These are phyloP conservation scores for Kwoniella sp. DNA, from an alignment of 768 basidiomycete genomes.

Conservation along the genomic window DNA sequence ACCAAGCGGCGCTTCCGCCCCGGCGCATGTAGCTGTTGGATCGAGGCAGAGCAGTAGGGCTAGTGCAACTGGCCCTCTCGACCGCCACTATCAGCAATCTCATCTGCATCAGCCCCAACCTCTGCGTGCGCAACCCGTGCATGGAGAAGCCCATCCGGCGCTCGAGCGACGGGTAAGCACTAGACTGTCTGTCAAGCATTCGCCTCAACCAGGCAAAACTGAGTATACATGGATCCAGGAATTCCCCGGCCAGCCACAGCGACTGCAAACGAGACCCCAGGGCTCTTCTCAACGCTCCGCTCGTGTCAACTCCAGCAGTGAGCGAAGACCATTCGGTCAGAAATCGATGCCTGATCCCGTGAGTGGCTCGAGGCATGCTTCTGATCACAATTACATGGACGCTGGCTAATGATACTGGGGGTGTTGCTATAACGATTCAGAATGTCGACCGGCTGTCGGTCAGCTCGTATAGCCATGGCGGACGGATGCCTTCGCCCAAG, in stretches of 20 bases:
- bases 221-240: background rate
- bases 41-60: background rate
- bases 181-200: background rate
- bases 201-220: background rate
- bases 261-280: background rate
- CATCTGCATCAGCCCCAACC: background rate
- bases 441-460: too few relatives aligned
- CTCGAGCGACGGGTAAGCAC: background rate
- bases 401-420: too few relatives aligned
- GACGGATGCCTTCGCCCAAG: too few relatives aligned
- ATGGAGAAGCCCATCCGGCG: background rate
- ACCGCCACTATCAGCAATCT: background rate
- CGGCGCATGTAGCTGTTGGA: background rate
- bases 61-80: background rate
- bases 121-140: background rate
- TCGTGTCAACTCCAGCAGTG: background rate
- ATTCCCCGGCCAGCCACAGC: background rate
- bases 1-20: background rate
- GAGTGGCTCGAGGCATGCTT: background rate
- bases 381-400: background rate
- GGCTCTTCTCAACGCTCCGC: background rate
- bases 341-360: background rate
- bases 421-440: too few relatives aligned
- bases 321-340: background rate
- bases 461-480: too few relatives aligned